Evolutionary conservation across 192 early-diverging fungal genomes (phyloP).

Genomic region (Coemansia sp.): DNA sequence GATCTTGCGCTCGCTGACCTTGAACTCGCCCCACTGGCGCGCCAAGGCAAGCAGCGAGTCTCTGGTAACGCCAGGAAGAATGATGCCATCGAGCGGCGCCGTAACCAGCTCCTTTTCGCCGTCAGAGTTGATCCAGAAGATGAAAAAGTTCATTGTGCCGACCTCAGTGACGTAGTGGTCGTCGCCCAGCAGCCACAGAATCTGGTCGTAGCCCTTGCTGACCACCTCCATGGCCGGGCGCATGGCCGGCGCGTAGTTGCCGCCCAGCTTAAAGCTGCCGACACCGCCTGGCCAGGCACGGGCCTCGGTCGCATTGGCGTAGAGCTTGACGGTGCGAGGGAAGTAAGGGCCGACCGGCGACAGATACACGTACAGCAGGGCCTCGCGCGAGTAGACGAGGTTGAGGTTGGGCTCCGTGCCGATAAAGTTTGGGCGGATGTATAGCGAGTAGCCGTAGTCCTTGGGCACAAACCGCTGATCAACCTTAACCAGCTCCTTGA

Average conservation of each 20-base stretch:
- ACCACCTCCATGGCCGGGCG: constrained; percentile 86
- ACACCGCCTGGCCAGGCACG: constrained; percentile 98
- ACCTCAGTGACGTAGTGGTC: constrained; percentile 93
- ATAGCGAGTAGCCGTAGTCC: constrained; percentile 93
- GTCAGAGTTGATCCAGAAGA: constrained; percentile 81
- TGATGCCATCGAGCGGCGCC: constrained; percentile 92
- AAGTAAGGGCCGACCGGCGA: constrained; percentile 98
- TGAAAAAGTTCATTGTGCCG: constrained; percentile 98
- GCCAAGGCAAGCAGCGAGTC: constrained; percentile 89
- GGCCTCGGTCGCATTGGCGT: constrained; percentile 81
- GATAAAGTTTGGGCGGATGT: constrained; percentile 95
- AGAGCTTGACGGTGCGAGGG: constrained; percentile 83
- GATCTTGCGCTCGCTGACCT: constrained; percentile 85
- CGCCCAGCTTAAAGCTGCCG: constrained; percentile 93
- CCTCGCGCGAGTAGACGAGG: constrained; percentile 77
- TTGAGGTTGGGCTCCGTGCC: constrained; percentile 87
- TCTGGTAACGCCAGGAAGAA: constrained; percentile 95
- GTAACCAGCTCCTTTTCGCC: constrained; percentile 90
- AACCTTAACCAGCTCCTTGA: constrained; percentile 79
- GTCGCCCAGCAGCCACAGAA: constrained; percentile 94
- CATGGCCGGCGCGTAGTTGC: constrained; percentile 59
- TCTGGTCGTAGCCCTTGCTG: constrained; percentile 88
- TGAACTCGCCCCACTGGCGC: constrained; percentile 84
- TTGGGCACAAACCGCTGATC: constrained; percentile 89
- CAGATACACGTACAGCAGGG: constrained; percentile 88